A percentile compares a stretch with the other conserved stretches of the same genome.
These are phyloP conservation scores for Madurella fahalii DNA, from an alignment of 2,329 filamentous ascomycete species.

Conservation along the genomic window DNA sequence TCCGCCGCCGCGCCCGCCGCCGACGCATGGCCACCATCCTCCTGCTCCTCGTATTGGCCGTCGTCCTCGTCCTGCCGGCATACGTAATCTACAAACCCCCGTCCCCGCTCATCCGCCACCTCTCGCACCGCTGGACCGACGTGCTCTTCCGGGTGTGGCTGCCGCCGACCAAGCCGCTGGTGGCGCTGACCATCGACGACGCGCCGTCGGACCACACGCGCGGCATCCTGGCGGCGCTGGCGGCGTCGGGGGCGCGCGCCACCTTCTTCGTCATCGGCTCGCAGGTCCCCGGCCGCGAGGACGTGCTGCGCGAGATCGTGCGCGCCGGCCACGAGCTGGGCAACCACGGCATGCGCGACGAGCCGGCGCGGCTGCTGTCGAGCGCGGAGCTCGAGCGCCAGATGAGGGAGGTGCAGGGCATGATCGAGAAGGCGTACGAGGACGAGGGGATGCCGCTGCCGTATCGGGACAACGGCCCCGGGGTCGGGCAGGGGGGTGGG, in stretches of 20 bases:
- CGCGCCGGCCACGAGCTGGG: conserved; percentile 65
- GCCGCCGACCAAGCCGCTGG: conserved; percentile 51
- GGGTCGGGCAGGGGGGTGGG: background rate
- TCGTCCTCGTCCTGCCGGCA: conserved; percentile 40
- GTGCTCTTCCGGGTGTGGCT: conserved; percentile 67
- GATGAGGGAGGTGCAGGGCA: conserved; percentile 59
- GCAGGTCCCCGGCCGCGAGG: conserved; percentile 57
- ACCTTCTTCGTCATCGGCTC: conserved; percentile 88
- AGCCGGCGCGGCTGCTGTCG: conserved; percentile 62
- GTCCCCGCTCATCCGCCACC: conserved; percentile 62
- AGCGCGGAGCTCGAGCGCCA: conserved; percentile 57
- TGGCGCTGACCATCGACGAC: conserved; percentile 86
- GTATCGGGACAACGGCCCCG: background rate
- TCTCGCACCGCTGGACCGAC: conserved; percentile 69
- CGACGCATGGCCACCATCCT: conserved; percentile 54
- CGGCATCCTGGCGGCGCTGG: conserved; percentile 66
- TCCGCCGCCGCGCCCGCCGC: conserved; percentile 54
- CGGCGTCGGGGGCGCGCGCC: conserved; percentile 62
- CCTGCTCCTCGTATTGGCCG: conserved; percentile 37
- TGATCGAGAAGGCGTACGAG: conserved; percentile 55
- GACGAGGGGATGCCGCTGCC: conserved; percentile 34
- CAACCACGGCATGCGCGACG: conserved; percentile 88
- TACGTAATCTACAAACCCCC: conserved; percentile 83
- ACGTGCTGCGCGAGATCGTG: conserved; percentile 55
- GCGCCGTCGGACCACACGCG: conserved; percentile 69